phyloP scores from a whole-genome alignment of 2,329 filamentous ascomycete genomes.

The Trichoderma simmonsii region DNA sequence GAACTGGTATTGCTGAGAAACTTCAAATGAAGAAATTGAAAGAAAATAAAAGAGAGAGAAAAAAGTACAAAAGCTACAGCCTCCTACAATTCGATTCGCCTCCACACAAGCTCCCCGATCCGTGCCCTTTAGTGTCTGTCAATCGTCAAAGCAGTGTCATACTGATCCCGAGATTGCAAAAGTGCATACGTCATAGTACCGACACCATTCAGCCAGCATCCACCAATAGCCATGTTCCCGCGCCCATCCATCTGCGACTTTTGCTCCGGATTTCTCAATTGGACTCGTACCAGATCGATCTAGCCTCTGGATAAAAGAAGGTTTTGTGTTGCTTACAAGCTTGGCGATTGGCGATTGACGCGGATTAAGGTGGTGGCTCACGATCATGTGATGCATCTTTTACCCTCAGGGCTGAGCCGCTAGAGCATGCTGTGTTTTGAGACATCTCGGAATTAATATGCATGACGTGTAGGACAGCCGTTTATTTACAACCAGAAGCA shows the following conservation, averaged over 20 bases:
- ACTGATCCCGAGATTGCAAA: not conserved
- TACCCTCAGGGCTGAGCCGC: not conserved
- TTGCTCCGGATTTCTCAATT: not conserved
- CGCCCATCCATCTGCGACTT: not conserved
- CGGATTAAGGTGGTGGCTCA: not conserved
- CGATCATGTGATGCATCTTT: not conserved
- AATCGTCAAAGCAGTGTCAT: constrained; percentile 15
- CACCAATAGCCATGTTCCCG: constrained; percentile 5
- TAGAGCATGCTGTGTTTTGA: not conserved
- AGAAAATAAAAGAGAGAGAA: too few relatives aligned
- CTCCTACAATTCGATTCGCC: not conserved
- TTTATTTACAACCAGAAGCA: not conserved
- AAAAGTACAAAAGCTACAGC: not conserved
- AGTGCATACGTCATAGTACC: constrained; percentile 13
- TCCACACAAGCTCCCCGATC: not conserved
- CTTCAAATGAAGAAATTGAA: not conserved
- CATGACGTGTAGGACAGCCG: not conserved
- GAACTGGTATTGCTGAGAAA: not conserved
- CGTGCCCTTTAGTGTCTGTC: not conserved
- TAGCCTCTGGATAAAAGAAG: not conserved
- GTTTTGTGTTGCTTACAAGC: not conserved
- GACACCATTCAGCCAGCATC: not conserved
- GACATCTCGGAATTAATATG: not conserved
- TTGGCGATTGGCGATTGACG: not conserved
- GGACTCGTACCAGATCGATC: not conserved